Conservation (phyloP, 768 basidiomycete species). For the Naganishia kalamii region DNA sequence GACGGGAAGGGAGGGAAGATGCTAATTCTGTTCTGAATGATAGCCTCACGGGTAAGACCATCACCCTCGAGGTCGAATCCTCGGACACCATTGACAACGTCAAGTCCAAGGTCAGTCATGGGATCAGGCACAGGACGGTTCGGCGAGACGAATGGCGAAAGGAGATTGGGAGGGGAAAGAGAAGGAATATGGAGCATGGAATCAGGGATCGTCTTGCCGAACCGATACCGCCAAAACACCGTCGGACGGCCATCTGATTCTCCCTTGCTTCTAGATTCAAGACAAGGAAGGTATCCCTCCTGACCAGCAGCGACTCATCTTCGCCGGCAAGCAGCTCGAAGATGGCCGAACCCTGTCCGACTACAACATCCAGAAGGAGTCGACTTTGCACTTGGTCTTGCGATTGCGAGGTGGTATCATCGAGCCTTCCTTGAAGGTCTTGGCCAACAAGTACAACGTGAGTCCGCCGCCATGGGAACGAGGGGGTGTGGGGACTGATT, state of each 20-base stretch:
- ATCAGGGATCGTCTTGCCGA: not conserved
- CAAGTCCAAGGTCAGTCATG: constrained; percentile 45
- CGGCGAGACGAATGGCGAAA: not conserved
- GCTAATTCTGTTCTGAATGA: not conserved
- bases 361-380: constrained; percentile 58
- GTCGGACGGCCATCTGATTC: not conserved
- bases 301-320: constrained; percentile 52
- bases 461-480: constrained; percentile 19
- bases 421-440: constrained; percentile 94
- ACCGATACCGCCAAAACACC: not conserved
- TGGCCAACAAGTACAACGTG: constrained; percentile 89
- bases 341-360: constrained; percentile 49
- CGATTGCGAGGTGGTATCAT: constrained; percentile 98
- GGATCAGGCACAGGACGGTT: not conserved
- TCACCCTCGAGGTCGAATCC: constrained; percentile 55
- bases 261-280: constrained; percentile 37
- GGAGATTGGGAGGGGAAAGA: not conserved
- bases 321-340: constrained; percentile 53
- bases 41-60: constrained; percentile 65
- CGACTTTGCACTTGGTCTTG: constrained; percentile 93
- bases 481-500: not conserved
- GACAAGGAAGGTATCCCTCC: constrained; percentile 50
- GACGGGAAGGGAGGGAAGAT: no score
- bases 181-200: not conserved
- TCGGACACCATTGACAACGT: constrained; percentile 52